These are phyloP conservation scores for Discostella pseudostelligera DNA, from an alignment of 108 stramenopile genomes.

Conservation along the genomic window DNA sequence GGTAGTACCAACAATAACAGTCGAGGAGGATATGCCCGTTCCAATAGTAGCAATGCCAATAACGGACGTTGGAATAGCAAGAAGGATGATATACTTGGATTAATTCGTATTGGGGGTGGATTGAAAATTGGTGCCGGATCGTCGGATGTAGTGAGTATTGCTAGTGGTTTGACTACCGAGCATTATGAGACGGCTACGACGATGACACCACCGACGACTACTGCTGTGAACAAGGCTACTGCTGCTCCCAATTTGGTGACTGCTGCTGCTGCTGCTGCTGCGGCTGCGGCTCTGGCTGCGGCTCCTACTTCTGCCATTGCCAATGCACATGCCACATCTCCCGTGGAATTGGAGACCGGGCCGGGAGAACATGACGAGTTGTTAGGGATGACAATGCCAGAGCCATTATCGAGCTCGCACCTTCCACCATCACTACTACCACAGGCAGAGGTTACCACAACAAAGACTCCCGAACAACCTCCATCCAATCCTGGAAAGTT, in stretches of 20 bases:
- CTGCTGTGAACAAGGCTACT: not conserved
- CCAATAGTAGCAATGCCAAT: not conserved
- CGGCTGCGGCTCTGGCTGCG: too few relatives aligned
- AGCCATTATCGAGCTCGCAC: too few relatives aligned
- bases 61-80: not conserved
- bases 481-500: too few relatives aligned
- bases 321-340: too few relatives aligned
- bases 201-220: not conserved
- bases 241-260: not conserved
- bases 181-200: not conserved
- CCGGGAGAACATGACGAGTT: too few relatives aligned
- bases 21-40: not conserved
- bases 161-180: not conserved
- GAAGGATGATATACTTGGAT: conserved; percentile 4
- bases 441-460: too few relatives aligned
- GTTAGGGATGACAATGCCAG: too few relatives aligned
- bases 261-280: too few relatives aligned
- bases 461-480: too few relatives aligned
- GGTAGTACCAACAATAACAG: not conserved
- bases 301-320: too few relatives aligned
- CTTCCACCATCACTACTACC: too few relatives aligned
- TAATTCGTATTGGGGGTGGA: conserved; percentile 3
- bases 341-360: too few relatives aligned
- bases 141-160: conserved; percentile 3
- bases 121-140: conserved; percentile 7